Base-by-base conservation (phyloP, 192 early-diverging fungal species). In the Backusella tarrabulga region DNA sequence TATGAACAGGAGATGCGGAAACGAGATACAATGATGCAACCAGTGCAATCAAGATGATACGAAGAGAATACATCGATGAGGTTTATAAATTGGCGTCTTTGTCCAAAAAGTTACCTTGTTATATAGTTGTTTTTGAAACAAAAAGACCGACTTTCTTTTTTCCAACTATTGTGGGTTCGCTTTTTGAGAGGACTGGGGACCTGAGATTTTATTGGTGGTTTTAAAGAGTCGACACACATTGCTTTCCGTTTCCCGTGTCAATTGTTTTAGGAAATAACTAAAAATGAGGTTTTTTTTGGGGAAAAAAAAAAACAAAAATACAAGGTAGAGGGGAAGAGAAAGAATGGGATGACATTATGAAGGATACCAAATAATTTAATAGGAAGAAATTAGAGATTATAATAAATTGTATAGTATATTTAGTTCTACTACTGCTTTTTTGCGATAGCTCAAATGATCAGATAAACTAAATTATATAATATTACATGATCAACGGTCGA, bases 191-290 rank as follows among this genome's bases (percentile, higher is more conserved):
- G 8, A 26, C 36, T 38, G 9, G 36, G 68, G 68, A 69, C 68
- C 36, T 69, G 35, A 38, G 35, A 38, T 69, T 38, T 69, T 35
- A 69, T 69, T 69, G 68, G 68, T 21, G 67, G 15, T 68, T 60
- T 60, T 23, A 60, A 60, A 60, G 23, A 9, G 23, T 54, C n/a
- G 52, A 54, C 5, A 14, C 1, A 32, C 32, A 50, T 15, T 52
- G 19, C 50, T 52, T 54, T 54, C 52, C 54, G 54, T 60, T 2
- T 26, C 54, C 54, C 54, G 54, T 60, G 8, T 60, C 1, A 32
- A 4, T 60, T 60, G 54, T 60, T 60, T 60, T 60, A 60, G 17
- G 11, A 12, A 50, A 50, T 19, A 12, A 19, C 46, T 50, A 50
- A 50, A 50, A 50, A 50, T 50, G 46, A 19, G 15, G 32, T 32